Evolutionary conservation across 2,329 filamentous ascomycete genomes (phyloP).

Genomic region (Pyrenophora graminea): DNA sequence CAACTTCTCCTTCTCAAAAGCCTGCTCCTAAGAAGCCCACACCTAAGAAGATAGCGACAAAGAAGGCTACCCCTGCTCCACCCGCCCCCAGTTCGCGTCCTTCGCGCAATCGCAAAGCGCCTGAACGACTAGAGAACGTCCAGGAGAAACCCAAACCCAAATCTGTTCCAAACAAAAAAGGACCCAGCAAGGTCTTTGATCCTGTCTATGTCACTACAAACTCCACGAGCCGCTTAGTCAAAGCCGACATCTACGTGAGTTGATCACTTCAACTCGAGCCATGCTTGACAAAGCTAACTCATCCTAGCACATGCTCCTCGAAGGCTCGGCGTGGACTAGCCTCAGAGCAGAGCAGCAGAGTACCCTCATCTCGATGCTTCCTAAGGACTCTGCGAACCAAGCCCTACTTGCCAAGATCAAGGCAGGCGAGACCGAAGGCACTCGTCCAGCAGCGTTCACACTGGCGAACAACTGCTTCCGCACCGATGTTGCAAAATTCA

Average conservation of each 20-base stretch:
- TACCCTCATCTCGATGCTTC: constrained; percentile 31
- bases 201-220: constrained; percentile 40
- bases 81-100: constrained; percentile 23
- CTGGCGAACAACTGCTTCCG: constrained; percentile 53
- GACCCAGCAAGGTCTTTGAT: constrained; percentile 31
- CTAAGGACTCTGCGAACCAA: constrained; percentile 19
- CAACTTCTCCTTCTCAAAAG: constrained; percentile 6
- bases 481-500: constrained; percentile 59
- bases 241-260: constrained; percentile 39
- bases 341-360: constrained; percentile 29
- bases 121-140: constrained; percentile 26
- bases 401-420: constrained; percentile 19
- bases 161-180: constrained; percentile 13
- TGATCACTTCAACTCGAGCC: neutral
- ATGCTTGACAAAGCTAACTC: constrained; percentile 1
- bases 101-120: constrained; percentile 35
- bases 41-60: constrained; percentile 10
- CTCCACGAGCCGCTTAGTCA: constrained; percentile 34
- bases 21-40: constrained; percentile 7
- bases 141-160: constrained; percentile 15
- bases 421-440: constrained; percentile 17
- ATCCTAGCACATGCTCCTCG: constrained; percentile 37
- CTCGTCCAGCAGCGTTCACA: constrained; percentile 31
- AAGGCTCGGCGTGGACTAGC: constrained; percentile 36
- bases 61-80: constrained; percentile 9